phyloP scores from a whole-genome alignment of 2,329 filamentous ascomycete genomes.

The Myotisia sp. region DNA sequence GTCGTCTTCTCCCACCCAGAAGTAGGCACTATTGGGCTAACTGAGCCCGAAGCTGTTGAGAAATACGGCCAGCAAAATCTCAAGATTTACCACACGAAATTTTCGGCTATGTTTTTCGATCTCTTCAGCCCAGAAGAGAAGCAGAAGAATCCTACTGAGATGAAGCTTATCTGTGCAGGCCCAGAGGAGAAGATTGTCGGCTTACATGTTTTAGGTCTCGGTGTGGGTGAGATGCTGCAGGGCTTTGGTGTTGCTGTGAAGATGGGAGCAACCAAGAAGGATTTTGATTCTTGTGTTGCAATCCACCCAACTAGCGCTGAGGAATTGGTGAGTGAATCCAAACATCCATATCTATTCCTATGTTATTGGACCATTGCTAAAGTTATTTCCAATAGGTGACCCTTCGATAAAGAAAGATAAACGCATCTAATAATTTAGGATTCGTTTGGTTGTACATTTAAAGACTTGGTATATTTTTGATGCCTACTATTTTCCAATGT shows the following conservation, averaged over 20 bases:
- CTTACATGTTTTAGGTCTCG: constrained; percentile 35
- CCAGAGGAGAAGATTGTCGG: constrained; percentile 38
- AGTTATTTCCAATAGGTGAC: constrained; percentile 15
- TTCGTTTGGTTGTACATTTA: too few species aligned
- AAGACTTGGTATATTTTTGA: too few species aligned
- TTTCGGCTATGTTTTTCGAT: constrained; percentile 37
- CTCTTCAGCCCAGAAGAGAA: constrained; percentile 35
- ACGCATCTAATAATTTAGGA: too few species aligned
- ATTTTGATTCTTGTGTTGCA: constrained; percentile 61
- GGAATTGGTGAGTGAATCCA: constrained; percentile 52
- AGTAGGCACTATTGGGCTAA: constrained; percentile 36
- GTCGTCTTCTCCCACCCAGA: constrained; percentile 41
- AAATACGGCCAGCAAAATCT: constrained; percentile 37
- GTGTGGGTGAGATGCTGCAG: constrained; percentile 53
- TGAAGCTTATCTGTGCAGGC: constrained; percentile 37
- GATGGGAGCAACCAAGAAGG: constrained; percentile 66
- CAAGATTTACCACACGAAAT: constrained; percentile 37
- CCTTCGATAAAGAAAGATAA: constrained; percentile 14
- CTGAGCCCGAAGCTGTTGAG: constrained; percentile 35
- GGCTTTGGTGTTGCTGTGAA: constrained; percentile 63
- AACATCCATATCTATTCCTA: too few species aligned
- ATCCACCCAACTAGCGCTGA: constrained; percentile 67
- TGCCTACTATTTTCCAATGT: too few species aligned
- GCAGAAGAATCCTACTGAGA: constrained; percentile 36
- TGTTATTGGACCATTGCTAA: too few species aligned